A percentile compares a stretch with the other conserved stretches of the same genome.
phyloP scores from a whole-genome alignment of 2,329 filamentous ascomycete species.

The Aspergillus aculeatus region DNA sequence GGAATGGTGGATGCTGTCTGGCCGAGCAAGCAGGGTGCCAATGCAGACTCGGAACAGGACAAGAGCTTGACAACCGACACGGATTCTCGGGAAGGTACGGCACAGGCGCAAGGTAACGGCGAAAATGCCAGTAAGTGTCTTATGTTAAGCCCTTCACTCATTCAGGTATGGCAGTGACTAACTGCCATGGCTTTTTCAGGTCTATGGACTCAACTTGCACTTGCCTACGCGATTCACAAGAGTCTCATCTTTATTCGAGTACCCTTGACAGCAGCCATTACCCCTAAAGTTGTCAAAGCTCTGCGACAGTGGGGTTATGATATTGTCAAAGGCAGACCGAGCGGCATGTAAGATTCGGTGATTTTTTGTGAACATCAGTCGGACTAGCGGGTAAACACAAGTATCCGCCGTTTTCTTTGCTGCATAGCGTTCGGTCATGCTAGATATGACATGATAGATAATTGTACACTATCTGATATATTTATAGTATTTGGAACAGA shows the following conservation, averaged over 20 bases:
- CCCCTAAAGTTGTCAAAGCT: conserved; percentile 89
- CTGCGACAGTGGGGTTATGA: conserved; percentile 90
- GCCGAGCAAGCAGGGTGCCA: conserved; percentile 29
- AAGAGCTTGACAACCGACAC: neutral
- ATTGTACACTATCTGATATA: conserved; percentile 35
- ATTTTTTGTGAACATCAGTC: neutral
- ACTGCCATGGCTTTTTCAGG: conserved; percentile 41
- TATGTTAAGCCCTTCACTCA: neutral
- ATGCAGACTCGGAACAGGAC: conserved; percentile 51
- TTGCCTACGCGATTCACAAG: conserved; percentile 97
- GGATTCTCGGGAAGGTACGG: conserved; percentile 41
- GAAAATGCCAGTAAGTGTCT: conserved; percentile 70
- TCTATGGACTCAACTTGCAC: conserved; percentile 79
- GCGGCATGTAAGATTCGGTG: conserved; percentile 24
- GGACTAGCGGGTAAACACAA: neutral
- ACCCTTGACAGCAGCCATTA: conserved; percentile 83
- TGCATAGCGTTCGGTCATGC: conserved; percentile 22
- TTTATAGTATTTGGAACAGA: conserved; percentile 24
- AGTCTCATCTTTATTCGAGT: conserved; percentile 96
- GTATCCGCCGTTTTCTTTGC: conserved; percentile 1
- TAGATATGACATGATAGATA: conserved; percentile 16
- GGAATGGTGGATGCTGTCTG: conserved; percentile 34
- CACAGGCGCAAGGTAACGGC: conserved; percentile 53
- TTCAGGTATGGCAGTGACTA: neutral
- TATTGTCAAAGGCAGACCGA: conserved; percentile 72